phyloP scores from a whole-genome alignment of 2,329 filamentous ascomycete species.

The Diaporthe ilicicola region DNA sequence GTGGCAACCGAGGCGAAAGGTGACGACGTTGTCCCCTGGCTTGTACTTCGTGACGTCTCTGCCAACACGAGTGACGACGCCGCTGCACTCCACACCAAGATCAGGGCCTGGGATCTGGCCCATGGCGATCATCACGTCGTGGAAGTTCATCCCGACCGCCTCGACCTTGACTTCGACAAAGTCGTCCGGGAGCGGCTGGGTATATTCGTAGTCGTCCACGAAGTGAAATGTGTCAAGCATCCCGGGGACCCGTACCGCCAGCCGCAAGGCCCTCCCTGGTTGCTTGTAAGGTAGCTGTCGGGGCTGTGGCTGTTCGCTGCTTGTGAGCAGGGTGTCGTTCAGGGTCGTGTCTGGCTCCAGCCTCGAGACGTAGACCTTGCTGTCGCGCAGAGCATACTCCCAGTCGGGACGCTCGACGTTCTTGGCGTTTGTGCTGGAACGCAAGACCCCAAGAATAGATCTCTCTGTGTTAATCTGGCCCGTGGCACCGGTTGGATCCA shows the following conservation, averaged over 20 bases:
- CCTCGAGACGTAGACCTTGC: too few relatives aligned
- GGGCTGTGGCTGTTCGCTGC: too few relatives aligned
- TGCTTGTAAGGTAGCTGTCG: too few relatives aligned
- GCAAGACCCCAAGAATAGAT: too few relatives aligned
- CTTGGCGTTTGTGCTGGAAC: too few relatives aligned
- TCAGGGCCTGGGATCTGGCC: conserved; percentile 42
- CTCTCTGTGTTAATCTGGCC: too few relatives aligned
- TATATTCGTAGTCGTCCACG: conserved; percentile 20
- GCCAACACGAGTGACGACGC: conserved; percentile 43
- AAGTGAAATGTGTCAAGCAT: conserved; percentile 31
- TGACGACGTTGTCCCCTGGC: conserved; percentile 40
- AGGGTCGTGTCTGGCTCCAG: too few relatives aligned
- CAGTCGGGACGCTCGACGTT: too few relatives aligned
- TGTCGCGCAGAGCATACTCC: too few relatives aligned
- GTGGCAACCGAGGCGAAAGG: conserved; percentile 15
- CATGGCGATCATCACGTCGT: conserved; percentile 46
- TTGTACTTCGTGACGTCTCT: conserved; percentile 37
- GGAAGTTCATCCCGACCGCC: conserved; percentile 45
- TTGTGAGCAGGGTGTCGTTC: too few relatives aligned
- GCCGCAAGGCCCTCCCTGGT: too few relatives aligned
- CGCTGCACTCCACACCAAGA: conserved; percentile 46
- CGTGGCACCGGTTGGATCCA: too few relatives aligned
- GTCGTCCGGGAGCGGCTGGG: conserved; percentile 17
- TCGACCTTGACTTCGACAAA: conserved; percentile 37
- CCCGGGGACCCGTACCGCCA: conserved; percentile 24